Conservation (phyloP, 257 asterid species). For the Lithospermum erythrorhizon region DNA sequence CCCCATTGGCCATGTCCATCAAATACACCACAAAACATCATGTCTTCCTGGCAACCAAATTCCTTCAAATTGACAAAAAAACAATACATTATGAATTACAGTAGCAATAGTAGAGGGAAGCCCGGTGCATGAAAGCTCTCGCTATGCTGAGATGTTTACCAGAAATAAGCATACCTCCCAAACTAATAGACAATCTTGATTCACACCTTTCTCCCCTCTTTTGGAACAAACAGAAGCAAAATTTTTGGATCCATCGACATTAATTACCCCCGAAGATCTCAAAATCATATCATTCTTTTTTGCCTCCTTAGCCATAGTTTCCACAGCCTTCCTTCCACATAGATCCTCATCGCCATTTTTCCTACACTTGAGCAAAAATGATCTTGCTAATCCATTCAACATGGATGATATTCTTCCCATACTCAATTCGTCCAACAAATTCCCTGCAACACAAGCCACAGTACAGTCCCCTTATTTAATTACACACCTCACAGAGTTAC, state of each 20-base stretch:
- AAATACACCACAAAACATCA: conserved; percentile 12
- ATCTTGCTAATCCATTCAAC: conserved; percentile 62
- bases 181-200: conserved; percentile 65
- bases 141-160: background rate
- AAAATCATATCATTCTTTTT: conserved; percentile 56
- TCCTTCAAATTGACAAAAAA: background rate
- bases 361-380: conserved; percentile 35
- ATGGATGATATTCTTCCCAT: conserved; percentile 70
- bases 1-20: conserved; percentile 15
- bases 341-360: conserved; percentile 12
- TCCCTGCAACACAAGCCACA: background rate
- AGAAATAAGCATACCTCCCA: conserved; percentile 50
- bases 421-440: background rate
- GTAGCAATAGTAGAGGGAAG: background rate
- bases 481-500: background rate
- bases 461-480: conserved; percentile 1
- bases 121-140: background rate
- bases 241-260: conserved; percentile 45
- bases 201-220: conserved; percentile 61
- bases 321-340: conserved; percentile 41
- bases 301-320: conserved; percentile 52
- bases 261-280: conserved; percentile 52
- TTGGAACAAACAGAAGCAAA: conserved; percentile 55
- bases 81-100: background rate
- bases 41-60: conserved; percentile 6